Evolutionary conservation across 257 asterid species (phyloP).

Genomic region (Coffea canephora): DNA sequence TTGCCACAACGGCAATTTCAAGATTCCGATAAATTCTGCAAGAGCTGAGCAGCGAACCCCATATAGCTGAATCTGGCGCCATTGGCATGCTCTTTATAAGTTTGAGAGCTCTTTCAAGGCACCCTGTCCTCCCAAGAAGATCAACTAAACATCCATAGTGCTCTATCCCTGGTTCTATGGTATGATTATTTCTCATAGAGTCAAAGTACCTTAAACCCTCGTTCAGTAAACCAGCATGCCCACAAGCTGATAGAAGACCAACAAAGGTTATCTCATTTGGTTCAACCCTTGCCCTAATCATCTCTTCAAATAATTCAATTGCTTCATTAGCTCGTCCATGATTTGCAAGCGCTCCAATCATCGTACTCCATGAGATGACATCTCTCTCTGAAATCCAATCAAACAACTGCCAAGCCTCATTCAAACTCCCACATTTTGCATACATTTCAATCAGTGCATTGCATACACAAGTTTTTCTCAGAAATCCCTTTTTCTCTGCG

Average conservation of each 20-base stretch:
- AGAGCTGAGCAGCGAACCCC: constrained; percentile 78
- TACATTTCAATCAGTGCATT: constrained; percentile 86
- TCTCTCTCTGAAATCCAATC: constrained; percentile 44
- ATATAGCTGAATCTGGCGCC: constrained; percentile 67
- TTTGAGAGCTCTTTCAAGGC: constrained; percentile 51
- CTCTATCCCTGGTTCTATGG: constrained; percentile 60
- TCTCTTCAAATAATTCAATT: constrained; percentile 43
- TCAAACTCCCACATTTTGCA: constrained; percentile 65
- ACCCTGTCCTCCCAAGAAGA: constrained; percentile 72
- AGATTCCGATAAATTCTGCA: constrained; percentile 60
- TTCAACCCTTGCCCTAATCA: constrained; percentile 44
- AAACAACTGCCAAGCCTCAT: constrained; percentile 60
- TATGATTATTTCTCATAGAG: constrained; percentile 43
- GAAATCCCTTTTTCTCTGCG: constrained; percentile 46
- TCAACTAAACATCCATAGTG: constrained; percentile 74
- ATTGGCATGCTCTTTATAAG: constrained; percentile 53
- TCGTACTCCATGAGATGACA: constrained; percentile 74
- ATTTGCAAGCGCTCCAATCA: constrained; percentile 70
- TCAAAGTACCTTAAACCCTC: constrained; percentile 60
- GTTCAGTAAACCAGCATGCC: constrained; percentile 62
- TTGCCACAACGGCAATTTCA: constrained; percentile 59
- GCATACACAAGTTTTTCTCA: constrained; percentile 48
- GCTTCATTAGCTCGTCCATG: constrained; percentile 80
- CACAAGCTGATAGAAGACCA: constrained; percentile 74
- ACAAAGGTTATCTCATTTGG: constrained; percentile 78